These are phyloP conservation scores for Xanthoceras sorbifolium DNA, from an alignment of 345 rosid genomes.

Conservation along the genomic window DNA sequence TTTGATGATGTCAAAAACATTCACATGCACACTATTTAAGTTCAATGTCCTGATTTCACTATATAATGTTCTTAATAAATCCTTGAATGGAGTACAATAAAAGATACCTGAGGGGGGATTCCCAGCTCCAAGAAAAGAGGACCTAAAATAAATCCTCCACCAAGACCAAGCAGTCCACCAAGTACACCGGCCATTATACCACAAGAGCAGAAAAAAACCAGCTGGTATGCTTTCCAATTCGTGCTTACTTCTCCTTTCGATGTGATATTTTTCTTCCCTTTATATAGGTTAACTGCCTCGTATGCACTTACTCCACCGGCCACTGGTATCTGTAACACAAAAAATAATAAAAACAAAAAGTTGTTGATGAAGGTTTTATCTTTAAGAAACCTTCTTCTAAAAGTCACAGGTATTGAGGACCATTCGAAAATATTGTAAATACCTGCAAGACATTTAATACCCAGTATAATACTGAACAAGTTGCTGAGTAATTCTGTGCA, in stretches of 20 bases:
- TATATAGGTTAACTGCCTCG: slow-evolving; percentile 40
- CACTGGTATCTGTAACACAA: slow-evolving; percentile 21
- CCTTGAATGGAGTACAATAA: not conserved
- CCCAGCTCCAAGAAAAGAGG: slow-evolving; percentile 49
- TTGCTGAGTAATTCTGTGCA: slow-evolving; percentile 43
- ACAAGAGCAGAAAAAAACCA: slow-evolving; percentile 34
- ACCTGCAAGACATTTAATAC: slow-evolving; percentile 39
- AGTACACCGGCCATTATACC: slow-evolving; percentile 45
- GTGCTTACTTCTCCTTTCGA: slow-evolving; percentile 39
- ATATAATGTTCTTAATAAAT: not conserved
- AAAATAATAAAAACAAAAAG: not conserved
- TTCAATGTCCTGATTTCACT: not conserved
- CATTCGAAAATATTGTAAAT: not conserved
- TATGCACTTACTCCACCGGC: slow-evolving; percentile 36
- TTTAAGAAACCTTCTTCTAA: too few species aligned
- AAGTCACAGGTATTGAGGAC: too few species aligned
- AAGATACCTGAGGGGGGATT: slow-evolving; percentile 50
- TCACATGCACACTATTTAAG: too few species aligned
- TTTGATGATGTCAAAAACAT: too few species aligned
- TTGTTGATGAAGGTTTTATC: too few species aligned
- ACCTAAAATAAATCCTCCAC: slow-evolving; percentile 49
- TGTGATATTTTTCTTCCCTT: slow-evolving; percentile 38
- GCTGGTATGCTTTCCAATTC: slow-evolving; percentile 26
- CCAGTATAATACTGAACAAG: slow-evolving; percentile 48
- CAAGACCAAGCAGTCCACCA: slow-evolving; percentile 51